Evolutionary conservation across 2,329 filamentous ascomycete genomes (phyloP), one percentile per base, ranked within the genome.

Genomic region (Phialophora macrospora): DNA sequence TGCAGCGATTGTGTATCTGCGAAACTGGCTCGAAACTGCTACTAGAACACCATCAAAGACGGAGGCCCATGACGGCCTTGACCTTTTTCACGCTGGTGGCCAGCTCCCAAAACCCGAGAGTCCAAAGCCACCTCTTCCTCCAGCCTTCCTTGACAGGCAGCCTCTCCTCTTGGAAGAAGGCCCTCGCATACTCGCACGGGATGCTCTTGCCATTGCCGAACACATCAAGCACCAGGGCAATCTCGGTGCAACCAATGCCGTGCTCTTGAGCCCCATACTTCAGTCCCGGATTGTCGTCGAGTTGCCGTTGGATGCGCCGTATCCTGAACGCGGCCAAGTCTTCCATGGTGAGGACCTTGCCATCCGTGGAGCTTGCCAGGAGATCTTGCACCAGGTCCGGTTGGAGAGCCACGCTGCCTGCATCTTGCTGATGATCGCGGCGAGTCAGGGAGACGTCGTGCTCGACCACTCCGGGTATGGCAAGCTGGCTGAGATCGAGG

Each of bases 381-480:
- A 60, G 44, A 22, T 60, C 38, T 3, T 32, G 20, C 44, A 60
- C 48, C 57, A 60, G 28, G 26, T 60, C 57, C 9, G 20, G 22
- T 14, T 60, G 57, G 20, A 48, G 28, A 30, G 48, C 49, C 26
- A 66, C 44, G 55, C 68, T 69, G 49, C 49, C 49, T 32, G 55
- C 63, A 28, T 70, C 48, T 14, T 66, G 46, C 28, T 69, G 71
- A 26, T 67, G 62, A 56, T 73, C 72, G 14, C 69, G 68, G 57
- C 72, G 67, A 12, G 68, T 71, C 12, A 71, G 62, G 9, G 71
- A 73, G 28, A 68, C 63, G 49, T 74, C 72, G 9, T 57, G 66
- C 56, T 74, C 72, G 57, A 72, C 69, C 7, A 69, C 69, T 62
- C 73, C 73, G 55, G 73, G 72, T 22, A 60, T 26, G 22, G 57